Conservation (phyloP, 1,284 basidiomycete species). For the Butyriboletus appendiculatus region DNA sequence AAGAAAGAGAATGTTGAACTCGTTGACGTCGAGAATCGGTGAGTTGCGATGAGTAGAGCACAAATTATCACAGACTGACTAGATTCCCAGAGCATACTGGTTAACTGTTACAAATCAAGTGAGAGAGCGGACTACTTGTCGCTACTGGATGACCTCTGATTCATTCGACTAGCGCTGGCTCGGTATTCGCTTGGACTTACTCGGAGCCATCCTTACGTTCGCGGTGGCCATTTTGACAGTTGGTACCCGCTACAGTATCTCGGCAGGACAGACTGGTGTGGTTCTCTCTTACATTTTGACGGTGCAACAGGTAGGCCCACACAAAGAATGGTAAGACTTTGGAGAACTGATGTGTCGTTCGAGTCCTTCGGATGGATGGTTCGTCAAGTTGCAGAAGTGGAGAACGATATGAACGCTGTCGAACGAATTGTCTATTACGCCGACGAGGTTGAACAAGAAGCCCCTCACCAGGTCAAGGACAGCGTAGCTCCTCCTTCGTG, state of each 20-base stretch:
- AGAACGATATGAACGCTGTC: conserved; percentile 92
- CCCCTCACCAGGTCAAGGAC: conserved; percentile 64
- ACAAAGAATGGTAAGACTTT: background rate
- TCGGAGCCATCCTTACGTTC: conserved; percentile 79
- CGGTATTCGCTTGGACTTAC: conserved; percentile 83
- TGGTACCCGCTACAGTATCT: conserved; percentile 70
- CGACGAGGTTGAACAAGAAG: conserved; percentile 60
- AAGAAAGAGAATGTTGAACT: conserved; percentile 70
- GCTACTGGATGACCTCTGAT: background rate
- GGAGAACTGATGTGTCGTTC: conserved; percentile 8
- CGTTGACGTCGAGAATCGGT: conserved; percentile 88
- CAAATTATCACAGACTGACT: background rate
- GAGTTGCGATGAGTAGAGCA: conserved; percentile 9
- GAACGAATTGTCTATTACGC: conserved; percentile 86
- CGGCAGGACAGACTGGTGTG: conserved; percentile 77
- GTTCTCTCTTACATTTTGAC: conserved; percentile 77
- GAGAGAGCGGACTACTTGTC: conserved; percentile 8
- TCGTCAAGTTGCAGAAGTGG: conserved; percentile 81
- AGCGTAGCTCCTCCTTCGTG: conserved; percentile 61
- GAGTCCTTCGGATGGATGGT: conserved; percentile 83
- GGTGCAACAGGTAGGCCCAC: conserved; percentile 55
- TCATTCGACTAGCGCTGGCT: conserved; percentile 73
- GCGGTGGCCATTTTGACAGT: conserved; percentile 81
- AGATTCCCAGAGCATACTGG: conserved; percentile 71
- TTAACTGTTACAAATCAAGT: conserved; percentile 80